Conservation (phyloP, 2,329 filamentous ascomycete genomes). For the Fusarium guadeloupense region DNA sequence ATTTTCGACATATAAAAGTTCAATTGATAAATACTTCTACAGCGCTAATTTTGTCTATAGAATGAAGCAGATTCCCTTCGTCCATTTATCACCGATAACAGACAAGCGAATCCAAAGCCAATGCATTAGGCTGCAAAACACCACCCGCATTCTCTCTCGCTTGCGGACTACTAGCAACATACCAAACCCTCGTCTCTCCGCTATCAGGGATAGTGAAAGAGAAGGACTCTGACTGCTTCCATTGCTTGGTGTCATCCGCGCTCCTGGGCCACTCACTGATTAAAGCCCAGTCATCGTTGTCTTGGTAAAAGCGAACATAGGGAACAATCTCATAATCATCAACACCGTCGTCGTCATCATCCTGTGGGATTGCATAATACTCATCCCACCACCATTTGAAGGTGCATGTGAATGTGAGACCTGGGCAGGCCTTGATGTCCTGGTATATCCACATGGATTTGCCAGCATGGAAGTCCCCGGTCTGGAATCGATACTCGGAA, state of each 20-base stretch:
- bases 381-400: slow-evolving; percentile 11
- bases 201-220: neutral
- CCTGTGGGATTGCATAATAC: neutral
- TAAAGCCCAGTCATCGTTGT: neutral
- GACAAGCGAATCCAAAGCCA: neutral
- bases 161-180: slow-evolving; percentile 13
- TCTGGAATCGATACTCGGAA: neutral
- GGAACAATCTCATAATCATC: neutral
- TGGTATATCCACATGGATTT: slow-evolving; percentile 6
- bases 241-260: neutral
- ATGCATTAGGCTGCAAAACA: neutral
- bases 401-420: neutral
- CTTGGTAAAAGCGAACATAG: slow-evolving; percentile 9
- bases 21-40: no score
- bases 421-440: neutral
- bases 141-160: neutral
- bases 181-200: slow-evolving; percentile 9
- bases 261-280: neutral
- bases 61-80: neutral
- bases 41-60: no score
- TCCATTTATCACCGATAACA: neutral
- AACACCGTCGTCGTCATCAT: rapidly evolving
- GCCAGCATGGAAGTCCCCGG: neutral
- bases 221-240: neutral
- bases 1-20: no score